Conservation (phyloP, 352 stramenopile species). For the Phytopythium boreale region DNA sequence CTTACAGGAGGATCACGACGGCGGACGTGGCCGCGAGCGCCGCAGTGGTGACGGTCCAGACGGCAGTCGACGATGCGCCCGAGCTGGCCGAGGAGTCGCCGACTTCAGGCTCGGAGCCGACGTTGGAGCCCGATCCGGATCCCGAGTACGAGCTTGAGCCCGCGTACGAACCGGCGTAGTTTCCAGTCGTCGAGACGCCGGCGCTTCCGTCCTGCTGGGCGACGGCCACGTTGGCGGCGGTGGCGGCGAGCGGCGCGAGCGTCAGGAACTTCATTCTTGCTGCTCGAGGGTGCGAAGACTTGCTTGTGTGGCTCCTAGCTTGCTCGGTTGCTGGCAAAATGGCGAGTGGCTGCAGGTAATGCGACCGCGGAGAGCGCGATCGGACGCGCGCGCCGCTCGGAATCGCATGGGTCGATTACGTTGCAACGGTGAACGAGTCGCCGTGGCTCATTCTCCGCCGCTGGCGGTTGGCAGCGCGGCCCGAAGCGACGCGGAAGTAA, state of each 20-base stretch:
- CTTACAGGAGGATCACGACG: constrained; percentile 3
- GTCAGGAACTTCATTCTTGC: not conserved
- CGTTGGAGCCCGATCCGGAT: not conserved
- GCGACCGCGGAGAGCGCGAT: no score
- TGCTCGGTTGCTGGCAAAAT: not conserved
- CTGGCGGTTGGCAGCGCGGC: not conserved
- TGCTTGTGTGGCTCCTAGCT: not conserved
- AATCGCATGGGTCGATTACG: not conserved
- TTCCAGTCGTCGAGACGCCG: not conserved
- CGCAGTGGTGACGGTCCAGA: constrained; percentile 1
- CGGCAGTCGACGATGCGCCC: not conserved
- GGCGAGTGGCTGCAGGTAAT: not conserved
- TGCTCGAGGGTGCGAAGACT: not conserved
- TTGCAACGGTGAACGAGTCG: not conserved
- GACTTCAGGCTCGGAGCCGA: not conserved
- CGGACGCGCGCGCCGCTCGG: no score
- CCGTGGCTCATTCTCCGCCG: not conserved
- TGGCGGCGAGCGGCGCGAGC: not conserved
- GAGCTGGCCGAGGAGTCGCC: constrained; percentile 5
- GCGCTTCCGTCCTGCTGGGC: not conserved
- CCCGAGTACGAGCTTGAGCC: not conserved
- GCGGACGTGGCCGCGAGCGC: not conserved
- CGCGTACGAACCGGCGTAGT: not conserved
- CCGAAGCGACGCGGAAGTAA: not conserved
- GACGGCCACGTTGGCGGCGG: not conserved